Evolutionary conservation across 805 yeast species (phyloP), one percentile per base, ranked within the genome.

Genomic region (Candida palmyrensis): DNA sequence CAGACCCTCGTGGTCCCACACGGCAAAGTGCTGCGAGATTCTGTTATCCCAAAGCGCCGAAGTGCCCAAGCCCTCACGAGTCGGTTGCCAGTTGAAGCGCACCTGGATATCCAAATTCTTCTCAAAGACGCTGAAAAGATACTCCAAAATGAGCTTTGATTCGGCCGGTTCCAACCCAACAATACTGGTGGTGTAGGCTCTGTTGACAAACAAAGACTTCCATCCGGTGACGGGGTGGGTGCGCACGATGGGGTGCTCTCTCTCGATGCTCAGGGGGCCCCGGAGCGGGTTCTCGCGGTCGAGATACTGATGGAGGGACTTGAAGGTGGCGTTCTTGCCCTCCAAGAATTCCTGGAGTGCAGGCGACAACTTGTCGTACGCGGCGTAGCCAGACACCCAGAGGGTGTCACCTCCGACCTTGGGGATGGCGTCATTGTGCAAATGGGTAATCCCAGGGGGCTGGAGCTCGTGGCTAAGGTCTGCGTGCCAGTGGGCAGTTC

Each of bases 21-120:
- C 36, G 18, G 41, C 44, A 24, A 38, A 32, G 25, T 40, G 44
- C 34, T 59, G 62, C 4, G 73, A 61, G 30, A 69, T 47, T 46
- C 79, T 57, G 58, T 74, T 74, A 43, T 74, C 79, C 78, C 79
- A 74, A 27, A 73, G 48, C 4, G 75, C 79, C 25, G 75, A 59
- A 21, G 76, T 68, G 21, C 75, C 75, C 13, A 49, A 49, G 4
- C 71, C 71, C 20, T 71, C 53, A 33, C 49, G 51, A 23, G 61
- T 46, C 30, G 62, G 56, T 35, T 53, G 51, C 77, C 77, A 70
- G 39, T 57, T 59, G 57, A 65, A 63, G 38, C 78, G 55, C 10
- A 69, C 72, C 50, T 71, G 77, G 36, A 70, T 60, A 42, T 73
- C 79, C 36, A 68, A 66, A 46, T 67, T 70, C 44, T 61, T 59